phyloP scores from a whole-genome alignment of 768 basidiomycete genomes.

The Lentinula detonsa region DNA sequence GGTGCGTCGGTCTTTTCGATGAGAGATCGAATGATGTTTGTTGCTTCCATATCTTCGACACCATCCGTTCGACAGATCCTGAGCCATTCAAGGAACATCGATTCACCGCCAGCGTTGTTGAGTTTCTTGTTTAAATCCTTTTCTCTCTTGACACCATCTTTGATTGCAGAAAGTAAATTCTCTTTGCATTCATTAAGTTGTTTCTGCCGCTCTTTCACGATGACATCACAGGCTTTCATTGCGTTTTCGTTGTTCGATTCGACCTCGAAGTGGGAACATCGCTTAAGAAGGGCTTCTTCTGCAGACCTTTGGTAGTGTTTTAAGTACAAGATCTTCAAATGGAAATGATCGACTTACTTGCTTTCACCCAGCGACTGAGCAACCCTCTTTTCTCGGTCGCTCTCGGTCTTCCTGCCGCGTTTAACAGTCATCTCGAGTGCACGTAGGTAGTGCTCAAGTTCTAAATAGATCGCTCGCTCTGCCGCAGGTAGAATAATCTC shows the following conservation, averaged over 20 bases:
- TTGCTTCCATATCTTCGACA: conserved; percentile 76
- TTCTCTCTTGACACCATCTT: conserved; percentile 62
- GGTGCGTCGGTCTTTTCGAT: conserved; percentile 56
- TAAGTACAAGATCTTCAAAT: background rate
- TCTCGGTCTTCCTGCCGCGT: conserved; percentile 59
- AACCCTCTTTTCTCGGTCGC: conserved; percentile 86
- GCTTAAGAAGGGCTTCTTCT: conserved; percentile 89
- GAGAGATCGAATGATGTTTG: conserved; percentile 49
- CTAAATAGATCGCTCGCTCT: conserved; percentile 90
- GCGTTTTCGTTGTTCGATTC: conserved; percentile 72
- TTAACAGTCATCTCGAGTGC: conserved; percentile 85
- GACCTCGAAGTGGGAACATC: conserved; percentile 92
- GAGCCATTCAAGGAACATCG: conserved; percentile 75
- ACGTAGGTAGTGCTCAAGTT: conserved; percentile 88
- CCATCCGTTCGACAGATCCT: conserved; percentile 64
- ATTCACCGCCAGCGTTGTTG: conserved; percentile 58
- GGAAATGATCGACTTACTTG: conserved; percentile 46
- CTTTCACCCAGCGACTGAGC: conserved; percentile 85
- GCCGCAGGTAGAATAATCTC: conserved; percentile 80
- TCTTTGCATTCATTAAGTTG: conserved; percentile 77
- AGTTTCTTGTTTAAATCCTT: conserved; percentile 36
- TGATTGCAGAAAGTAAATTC: conserved; percentile 64
- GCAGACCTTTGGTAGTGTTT: conserved; percentile 50
- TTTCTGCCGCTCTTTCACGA: conserved; percentile 72
- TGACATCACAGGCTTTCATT: conserved; percentile 89